phyloP scores from a whole-genome alignment of 2,329 filamentous ascomycete species.

The Akanthomyces muscarius region DNA sequence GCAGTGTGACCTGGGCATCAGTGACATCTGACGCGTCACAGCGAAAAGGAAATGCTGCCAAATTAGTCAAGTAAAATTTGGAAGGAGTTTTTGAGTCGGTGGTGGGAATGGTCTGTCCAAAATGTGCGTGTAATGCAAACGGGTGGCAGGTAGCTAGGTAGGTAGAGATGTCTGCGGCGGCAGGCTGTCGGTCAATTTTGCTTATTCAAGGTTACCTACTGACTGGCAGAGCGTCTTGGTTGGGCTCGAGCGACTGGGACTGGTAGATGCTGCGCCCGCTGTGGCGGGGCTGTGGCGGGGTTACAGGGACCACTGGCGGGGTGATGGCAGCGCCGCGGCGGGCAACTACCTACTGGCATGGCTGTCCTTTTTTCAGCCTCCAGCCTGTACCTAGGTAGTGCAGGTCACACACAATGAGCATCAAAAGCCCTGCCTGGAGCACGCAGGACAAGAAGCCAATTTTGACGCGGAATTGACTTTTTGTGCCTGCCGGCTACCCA shows the following conservation, averaged over 20 bases:
- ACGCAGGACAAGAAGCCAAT: too few relatives aligned
- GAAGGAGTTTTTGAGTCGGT: neutral
- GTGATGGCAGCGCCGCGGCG: neutral
- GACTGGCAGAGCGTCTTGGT: neutral
- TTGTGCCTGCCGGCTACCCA: neutral
- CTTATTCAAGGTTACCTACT: neutral
- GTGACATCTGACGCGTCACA: neutral
- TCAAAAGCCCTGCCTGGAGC: neutral
- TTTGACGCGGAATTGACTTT: neutral
- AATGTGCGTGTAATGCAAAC: neutral
- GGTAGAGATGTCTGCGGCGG: neutral
- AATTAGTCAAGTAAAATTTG: neutral
- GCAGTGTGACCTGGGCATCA: neutral
- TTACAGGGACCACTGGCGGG: neutral
- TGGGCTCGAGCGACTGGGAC: too few relatives aligned
- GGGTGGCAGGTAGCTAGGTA: too few relatives aligned
- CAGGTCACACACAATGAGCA: neutral
- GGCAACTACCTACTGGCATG: neutral
- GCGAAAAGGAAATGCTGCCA: neutral
- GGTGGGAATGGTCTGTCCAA: neutral
- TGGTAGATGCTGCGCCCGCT: neutral
- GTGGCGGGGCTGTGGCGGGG: slow-evolving; percentile 12
- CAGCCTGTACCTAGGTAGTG: neutral
- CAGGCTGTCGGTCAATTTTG: neutral
- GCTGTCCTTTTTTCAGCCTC: neutral